Base-by-base conservation (phyloP, 371 early-diverging fungal species). In the Syncephalastrum contaminatum region DNA sequence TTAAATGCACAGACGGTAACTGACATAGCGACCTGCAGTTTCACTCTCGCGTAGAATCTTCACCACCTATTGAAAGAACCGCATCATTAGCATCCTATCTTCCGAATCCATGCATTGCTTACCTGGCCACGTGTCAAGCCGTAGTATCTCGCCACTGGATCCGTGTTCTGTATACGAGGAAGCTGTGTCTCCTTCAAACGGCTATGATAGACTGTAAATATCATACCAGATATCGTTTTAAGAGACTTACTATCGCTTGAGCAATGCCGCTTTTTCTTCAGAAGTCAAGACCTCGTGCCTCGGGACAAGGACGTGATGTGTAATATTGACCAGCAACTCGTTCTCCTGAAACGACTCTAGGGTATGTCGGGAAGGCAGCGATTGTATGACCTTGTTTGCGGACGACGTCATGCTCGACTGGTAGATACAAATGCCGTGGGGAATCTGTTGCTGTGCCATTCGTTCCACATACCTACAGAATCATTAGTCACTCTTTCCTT, bases 291-390 rank as follows among this genome's bases (percentile, higher is more conserved):
- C 89, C 63, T 87, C 90, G 68, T 99, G 99, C 65, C 88, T 87
- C 21, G 99, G 99, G 18, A 99, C 99, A 48, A 98, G 81, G 43
- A 84, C 83, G 73, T 99, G 99, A 62, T 95, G 85, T 39, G 99
- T 99, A 54, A 99, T 97, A 75, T 99, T 99, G 62, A 99, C 98
- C 40, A 98, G 73, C 51, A 99, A 72, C 70, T 99, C 99, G 48
- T 88, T 81, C 67, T 98, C 98, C 60, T 91, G 81, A 77, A 99
- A 99, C 7, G 90, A 82, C 65, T 99, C 99, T 40, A 99, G 64
- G 4, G 87, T 84, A 64, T 93, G 94, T 60, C 91, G 92, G 25
- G 89, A 76, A 43, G 81, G 78, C 58, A 74, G 57, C 43, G 84
- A 82, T 65, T 82, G 80, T 43, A 88, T 79, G 52, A 87, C 87